Evolutionary conservation across 1,139 yeast genomes (phyloP), one percentile per base, ranked within the genome.

Genomic region (Taphrina communis): DNA sequence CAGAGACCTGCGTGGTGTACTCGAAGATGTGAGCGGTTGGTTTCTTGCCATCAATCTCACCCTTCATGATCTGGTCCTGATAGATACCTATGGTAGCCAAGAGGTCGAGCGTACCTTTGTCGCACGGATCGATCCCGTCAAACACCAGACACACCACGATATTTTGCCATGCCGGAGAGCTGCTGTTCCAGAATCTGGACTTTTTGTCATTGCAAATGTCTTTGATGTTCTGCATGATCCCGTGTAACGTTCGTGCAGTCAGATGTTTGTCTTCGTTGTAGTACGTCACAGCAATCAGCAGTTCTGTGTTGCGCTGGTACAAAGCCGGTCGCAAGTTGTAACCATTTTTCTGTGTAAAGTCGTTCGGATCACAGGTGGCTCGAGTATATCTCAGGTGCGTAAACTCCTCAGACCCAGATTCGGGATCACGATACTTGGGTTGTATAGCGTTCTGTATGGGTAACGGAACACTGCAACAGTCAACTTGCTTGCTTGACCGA

Each of bases 151-250:
- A 84, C 14, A 94, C 97, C 69, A 91, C 97, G 70, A 94, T 87
- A 76, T 92, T 93, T 76, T 93, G 90, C 98, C 98, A 94, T 70
- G 93, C 97, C 70, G 88, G 87, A 0, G 96, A 96, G 89, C 95
- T 90, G 2, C 86, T 85, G 31, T 86, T 79, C 75, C 88, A 84
- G 72, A 80, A 80, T 65, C 75, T 74, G 5, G 82, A 78, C 73
- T 86, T 87, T 72, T 86, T 86, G 73, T 92, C 82, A 41, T 90
- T 86, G 75, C 89, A 84, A 75, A 94, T 84, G 76, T 91, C 94
- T 35, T 92, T 88, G 71, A 94, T 87, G 77, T 94, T 94, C 73
- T 90, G 90, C 90, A 94, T 90, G 38, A 93, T 90, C 57, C 97
- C 96, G 77, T 92, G 93, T 81, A 94, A 82, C 3, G 98, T 93